A percentile compares a stretch with the other conserved stretches of the same genome.
Conservation (phyloP, 257 asterid genomes). For the Echites panduratus region DNA sequence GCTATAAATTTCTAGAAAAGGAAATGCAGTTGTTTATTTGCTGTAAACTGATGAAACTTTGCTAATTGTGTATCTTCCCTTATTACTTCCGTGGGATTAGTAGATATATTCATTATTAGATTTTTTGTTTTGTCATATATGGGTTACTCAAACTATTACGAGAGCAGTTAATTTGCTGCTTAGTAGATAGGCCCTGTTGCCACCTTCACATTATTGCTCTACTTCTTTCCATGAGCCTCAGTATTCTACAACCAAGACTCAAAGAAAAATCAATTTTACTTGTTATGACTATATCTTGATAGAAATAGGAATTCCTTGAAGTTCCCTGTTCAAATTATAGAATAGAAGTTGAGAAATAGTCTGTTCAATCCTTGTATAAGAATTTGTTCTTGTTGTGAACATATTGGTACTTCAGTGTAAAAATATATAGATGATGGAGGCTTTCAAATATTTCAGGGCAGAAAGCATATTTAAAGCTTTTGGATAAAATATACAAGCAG, state of each 20-base stretch:
- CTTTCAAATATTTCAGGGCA: constrained; percentile 46
- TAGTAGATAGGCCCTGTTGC: neutral
- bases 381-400: neutral
- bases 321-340: neutral
- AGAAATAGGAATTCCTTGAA: neutral
- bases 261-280: neutral
- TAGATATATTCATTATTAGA: neutral
- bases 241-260: neutral
- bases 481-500: constrained; percentile 83
- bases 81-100: neutral
- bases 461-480: constrained; percentile 73
- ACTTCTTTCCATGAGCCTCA: neutral
- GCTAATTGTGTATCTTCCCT: neutral
- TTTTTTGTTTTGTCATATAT: neutral
- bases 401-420: too few species aligned
- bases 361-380: neutral
- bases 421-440: neutral
- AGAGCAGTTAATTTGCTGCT: neutral
- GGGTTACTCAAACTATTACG: neutral
- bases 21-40: neutral
- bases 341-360: neutral
- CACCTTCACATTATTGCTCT: neutral
- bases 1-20: neutral
- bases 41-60: neutral
- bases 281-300: neutral